These are phyloP conservation scores for Cajanus cajan DNA, from an alignment of 306 rosid species.

Conservation along the genomic window DNA sequence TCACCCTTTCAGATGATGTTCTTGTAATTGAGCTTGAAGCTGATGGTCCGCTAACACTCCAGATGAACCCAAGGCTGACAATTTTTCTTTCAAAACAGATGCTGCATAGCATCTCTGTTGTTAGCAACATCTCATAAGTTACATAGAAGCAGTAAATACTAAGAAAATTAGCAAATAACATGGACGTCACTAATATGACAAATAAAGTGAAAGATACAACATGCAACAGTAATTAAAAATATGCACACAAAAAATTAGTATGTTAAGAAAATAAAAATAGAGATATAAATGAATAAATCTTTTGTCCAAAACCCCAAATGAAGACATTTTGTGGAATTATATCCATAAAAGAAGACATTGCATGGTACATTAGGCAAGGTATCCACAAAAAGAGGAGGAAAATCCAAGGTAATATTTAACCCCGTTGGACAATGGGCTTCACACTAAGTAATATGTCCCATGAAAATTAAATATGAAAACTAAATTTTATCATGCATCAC, in stretches of 20 bases:
- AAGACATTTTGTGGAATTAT: neutral
- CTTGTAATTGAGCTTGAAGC: constrained; percentile 97
- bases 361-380: neutral
- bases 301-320: neutral
- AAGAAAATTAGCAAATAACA: constrained; percentile 11
- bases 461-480: constrained; percentile 1
- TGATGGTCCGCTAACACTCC: constrained; percentile 98
- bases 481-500: neutral
- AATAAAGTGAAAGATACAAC: constrained; percentile 1
- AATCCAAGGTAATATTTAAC: neutral
- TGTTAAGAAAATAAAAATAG: neutral
- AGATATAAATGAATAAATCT: neutral
- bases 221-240: neutral
- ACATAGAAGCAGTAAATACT: constrained; percentile 1
- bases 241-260: constrained; percentile 13
- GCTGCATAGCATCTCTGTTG: constrained; percentile 58
- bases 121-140: constrained; percentile 43
- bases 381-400: neutral
- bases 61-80: constrained; percentile 87
- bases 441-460: neutral
- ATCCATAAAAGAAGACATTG: neutral
- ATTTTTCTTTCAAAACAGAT: constrained; percentile 90
- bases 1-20: constrained; percentile 89
- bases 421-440: neutral
- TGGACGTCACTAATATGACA: neutral